A percentile compares a stretch with the other conserved stretches of the same genome.
Conservation (phyloP, 2,329 filamentous ascomycete species). For the Aureobasidium sp. region DNA sequence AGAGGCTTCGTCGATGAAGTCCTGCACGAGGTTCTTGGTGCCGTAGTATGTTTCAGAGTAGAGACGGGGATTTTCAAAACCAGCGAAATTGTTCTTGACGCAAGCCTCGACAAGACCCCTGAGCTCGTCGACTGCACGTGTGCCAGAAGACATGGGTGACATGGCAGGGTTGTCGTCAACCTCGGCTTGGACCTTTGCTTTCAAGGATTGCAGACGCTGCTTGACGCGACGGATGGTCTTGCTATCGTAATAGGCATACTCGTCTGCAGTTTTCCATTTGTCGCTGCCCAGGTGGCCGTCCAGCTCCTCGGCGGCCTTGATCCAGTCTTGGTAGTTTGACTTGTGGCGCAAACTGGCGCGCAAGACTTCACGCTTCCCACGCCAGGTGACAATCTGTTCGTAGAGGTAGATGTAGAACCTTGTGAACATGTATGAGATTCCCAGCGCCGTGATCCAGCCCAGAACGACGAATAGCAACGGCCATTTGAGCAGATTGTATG, state of each 20-base stretch:
- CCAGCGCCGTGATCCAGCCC: conserved; percentile 71
- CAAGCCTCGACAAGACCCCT: conserved; percentile 76
- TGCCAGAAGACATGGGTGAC: conserved; percentile 21
- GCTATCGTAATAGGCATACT: conserved; percentile 76
- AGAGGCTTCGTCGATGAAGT: conserved; percentile 80
- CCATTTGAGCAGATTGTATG: conserved; percentile 88
- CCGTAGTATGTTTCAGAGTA: conserved; percentile 98
- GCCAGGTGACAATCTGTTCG: conserved; percentile 86
- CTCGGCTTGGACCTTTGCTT: conserved; percentile 48
- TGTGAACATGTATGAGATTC: conserved; percentile 69
- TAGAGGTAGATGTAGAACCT: conserved; percentile 86
- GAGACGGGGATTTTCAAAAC: conserved; percentile 85
- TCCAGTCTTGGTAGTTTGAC: conserved; percentile 76
- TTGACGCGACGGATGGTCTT: conserved; percentile 73
- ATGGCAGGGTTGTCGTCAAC: conserved; percentile 32
- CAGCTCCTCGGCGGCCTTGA: conserved; percentile 67
- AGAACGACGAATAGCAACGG: conserved; percentile 75
- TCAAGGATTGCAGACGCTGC: conserved; percentile 62
- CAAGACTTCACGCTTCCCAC: conserved; percentile 66
- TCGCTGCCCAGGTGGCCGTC: conserved; percentile 77
- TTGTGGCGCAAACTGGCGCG: conserved; percentile 65
- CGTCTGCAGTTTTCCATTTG: conserved; percentile 67
- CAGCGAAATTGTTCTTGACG: conserved; percentile 96
- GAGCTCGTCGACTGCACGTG: conserved; percentile 64
- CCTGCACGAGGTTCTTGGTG: conserved; percentile 90